Percentiles rank a stretch among this genome's conserved stretches.
phyloP scores from a whole-genome alignment of 371 early-diverging fungal species.

The Saksenaea vasiformis region DNA sequence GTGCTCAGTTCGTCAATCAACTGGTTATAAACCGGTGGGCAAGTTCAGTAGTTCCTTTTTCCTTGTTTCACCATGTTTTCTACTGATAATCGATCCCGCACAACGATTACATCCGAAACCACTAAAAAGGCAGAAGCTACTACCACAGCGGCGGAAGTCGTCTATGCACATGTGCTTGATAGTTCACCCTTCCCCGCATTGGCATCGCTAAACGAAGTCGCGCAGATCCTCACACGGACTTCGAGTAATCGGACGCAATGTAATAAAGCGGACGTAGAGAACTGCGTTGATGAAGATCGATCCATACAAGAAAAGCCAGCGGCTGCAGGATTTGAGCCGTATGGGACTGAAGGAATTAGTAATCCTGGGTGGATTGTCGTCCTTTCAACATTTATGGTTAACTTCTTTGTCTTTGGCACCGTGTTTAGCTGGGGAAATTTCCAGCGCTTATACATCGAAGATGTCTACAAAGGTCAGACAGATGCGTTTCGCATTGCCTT shows the following conservation, averaged over 20 bases:
- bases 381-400: conserved; percentile 17
- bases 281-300: neutral
- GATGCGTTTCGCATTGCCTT: conserved; percentile 16
- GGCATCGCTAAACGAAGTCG: conserved; percentile 35
- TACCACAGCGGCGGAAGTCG: neutral
- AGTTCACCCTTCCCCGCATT: conserved; percentile 40
- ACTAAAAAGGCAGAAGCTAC: neutral
- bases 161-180: conserved; percentile 33
- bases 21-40: neutral
- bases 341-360: conserved; percentile 33
- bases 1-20: neutral
- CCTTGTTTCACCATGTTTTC: neutral
- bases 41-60: neutral
- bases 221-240: conserved; percentile 24
- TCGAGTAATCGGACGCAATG: neutral
- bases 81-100: neutral
- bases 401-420: conserved; percentile 21
- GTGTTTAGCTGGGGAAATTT: conserved; percentile 25
- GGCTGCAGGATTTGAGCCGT: conserved; percentile 12
- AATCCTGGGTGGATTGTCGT: conserved; percentile 27
- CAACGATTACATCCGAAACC: neutral
- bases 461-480: conserved; percentile 18
- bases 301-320: neutral
- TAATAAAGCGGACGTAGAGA: neutral
- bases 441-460: conserved; percentile 22